Conservation (phyloP, 2,329 filamentous ascomycete genomes). For the Ilyonectria mors-panacis region DNA sequence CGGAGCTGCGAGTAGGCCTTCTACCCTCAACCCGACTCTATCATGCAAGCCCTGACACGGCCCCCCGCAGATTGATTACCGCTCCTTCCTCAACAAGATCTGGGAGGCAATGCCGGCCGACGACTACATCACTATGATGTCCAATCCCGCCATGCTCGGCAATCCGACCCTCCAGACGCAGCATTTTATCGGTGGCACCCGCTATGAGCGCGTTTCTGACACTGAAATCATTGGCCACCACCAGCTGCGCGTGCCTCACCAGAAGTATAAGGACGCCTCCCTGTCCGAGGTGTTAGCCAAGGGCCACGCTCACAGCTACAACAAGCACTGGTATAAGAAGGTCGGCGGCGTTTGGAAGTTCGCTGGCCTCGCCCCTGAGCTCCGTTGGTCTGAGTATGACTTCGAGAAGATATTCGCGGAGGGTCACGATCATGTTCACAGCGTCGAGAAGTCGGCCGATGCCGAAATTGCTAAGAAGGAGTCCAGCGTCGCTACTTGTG, state of each 20-base stretch:
- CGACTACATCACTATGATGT: not conserved
- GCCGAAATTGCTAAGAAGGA: no score
- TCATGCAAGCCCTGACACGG: not conserved
- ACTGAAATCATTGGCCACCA: not conserved
- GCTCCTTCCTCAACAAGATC: not conserved
- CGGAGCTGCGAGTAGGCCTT: not conserved
- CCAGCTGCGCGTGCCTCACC: not conserved
- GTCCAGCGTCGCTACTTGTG: no score
- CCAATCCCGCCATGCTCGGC: not conserved
- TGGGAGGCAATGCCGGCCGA: not conserved
- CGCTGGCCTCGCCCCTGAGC: not conserved
- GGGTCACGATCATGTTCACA: no score
- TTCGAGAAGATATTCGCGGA: not conserved
- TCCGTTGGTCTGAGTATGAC: not conserved
- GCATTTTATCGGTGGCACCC: not conserved
- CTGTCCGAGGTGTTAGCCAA: not conserved
- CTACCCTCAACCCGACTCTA: not conserved
- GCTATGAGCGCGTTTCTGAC: not conserved
- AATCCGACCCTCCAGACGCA: not conserved
- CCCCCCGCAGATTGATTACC: not conserved
- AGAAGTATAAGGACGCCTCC: not conserved
- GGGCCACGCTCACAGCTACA: conserved; percentile 11
- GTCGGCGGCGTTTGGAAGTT: not conserved
- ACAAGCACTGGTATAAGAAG: conserved; percentile 15
- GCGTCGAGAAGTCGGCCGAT: no score